Base-by-base conservation (phyloP, 768 basidiomycete genomes). In the Trametes meyenii region DNA sequence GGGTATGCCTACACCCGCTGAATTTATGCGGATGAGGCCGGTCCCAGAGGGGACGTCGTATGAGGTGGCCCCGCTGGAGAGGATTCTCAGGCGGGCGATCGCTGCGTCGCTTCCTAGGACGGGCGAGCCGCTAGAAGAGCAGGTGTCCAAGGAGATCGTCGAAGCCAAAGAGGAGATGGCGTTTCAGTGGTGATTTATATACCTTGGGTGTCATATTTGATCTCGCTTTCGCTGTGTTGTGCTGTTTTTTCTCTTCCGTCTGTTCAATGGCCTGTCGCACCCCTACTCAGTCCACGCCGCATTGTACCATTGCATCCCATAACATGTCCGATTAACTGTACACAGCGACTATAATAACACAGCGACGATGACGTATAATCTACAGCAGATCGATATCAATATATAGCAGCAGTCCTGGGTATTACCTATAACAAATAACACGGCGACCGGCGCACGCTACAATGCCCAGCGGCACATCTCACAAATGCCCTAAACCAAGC, bases 51-150 rank as follows among this genome's bases (percentile, higher is more conserved):
- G 26, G 3, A 33, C 19, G n/a, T 21, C 54, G 45, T 58, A 48
- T 19, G 33, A n/a, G 3, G 35, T 61, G 11, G 48, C 35, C 21
- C 60, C 66, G 11, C 55, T 67, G 35, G 66, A 64, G 48, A 57
- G 66, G 2, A 60, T 63, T 16, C 33, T 67, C 19, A 50, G 58
- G 45, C 49, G 66, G 38, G 66, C 66, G 0, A 64, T 64, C 13
- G 58, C 50, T 6, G 61, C 61, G 0, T 26, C 48, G 6, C 40
- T 44, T 17, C 50, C 54, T 1, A n/a, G 1, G 1, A 10, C 38
- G 2, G 49, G 13, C 5, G 33, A n/a, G 5, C 16, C 61, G 5
- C 58, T 58, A 7, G 53, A 40, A 19, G 53, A 36, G 33, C 55
- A 51, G 39, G 58, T 62, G 36, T 55, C 53, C 13, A 40, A 23